Evolutionary conservation across 495 filamentous ascomycete species (phyloP), one percentile per base, ranked within the genome.

Genomic region (Darksidea phi): DNA sequence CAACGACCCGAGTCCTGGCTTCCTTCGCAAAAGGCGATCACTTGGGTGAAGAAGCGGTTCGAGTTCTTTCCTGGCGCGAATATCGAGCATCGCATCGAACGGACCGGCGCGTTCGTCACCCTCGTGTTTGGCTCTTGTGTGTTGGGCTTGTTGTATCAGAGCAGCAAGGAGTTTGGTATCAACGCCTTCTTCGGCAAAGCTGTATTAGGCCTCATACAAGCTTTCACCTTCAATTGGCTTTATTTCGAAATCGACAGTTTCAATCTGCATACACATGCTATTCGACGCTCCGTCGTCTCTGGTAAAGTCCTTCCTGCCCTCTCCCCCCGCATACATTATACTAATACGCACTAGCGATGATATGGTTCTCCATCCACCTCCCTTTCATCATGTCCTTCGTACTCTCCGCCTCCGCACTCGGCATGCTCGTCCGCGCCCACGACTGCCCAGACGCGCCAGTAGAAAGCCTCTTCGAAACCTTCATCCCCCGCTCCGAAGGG

Each of bases 151-250:
- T 72, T 86, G 10, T 86, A 81, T 67, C 81, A 84, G 67, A 83
- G 76, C 54, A 56, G 66, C 1, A 74, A 72, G 2, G 49, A 58
- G 8, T 77, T 76, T 58, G 79, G 78, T 6, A 67, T 82, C 67
- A 82, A 84, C 64, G 77, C 81, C n/a, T 83, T 83, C 71, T 79
- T 81, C 43, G 82, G 82, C 13, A 85, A 85, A 64, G 81, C 81
- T 3, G 68, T 80, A 10, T 70, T 85, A 15, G 82, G 80, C 6
- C 66, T 85, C 0, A 71, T 82, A 13, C 82, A 84, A 63, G 81
- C 81, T 1, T 86, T 82, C 63, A 71, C 75, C 56, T 84, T 84
- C 73, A 85, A 85, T 67, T 84, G 82, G 82, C 72, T 86, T 13
- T 86, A 86, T 66, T 86, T 86, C 55, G 82, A 85, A 66, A 75